phyloP scores from a whole-genome alignment of 176 grass and related monocot genomes.

The Tuctoria greenei region DNA sequence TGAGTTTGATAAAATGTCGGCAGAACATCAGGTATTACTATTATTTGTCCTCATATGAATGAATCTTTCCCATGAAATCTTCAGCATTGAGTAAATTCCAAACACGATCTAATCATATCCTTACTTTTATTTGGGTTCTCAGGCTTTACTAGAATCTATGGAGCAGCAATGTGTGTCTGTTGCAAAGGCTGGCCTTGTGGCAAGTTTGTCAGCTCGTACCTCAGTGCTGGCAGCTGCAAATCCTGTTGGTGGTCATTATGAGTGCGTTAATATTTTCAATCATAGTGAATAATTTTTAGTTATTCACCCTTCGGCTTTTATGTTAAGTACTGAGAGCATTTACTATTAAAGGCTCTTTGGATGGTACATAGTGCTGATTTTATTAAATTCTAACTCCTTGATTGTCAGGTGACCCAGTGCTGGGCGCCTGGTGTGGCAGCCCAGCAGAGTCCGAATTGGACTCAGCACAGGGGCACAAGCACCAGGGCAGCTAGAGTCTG shows the following conservation, averaged over 20 bases:
- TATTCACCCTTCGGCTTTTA: slow-evolving; percentile 19
- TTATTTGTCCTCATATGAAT: slow-evolving; percentile 4
- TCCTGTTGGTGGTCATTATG: slow-evolving; percentile 94
- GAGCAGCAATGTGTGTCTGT: slow-evolving; percentile 98
- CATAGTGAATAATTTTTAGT: not conserved
- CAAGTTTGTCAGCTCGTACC: slow-evolving; percentile 86
- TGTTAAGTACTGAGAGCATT: not conserved
- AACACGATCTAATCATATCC: slow-evolving; percentile 15
- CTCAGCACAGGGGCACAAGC: too few species aligned
- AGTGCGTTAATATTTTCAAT: slow-evolving; percentile 63
- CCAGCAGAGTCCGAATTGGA: too few species aligned
- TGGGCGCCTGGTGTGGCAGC: too few species aligned
- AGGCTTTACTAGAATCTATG: slow-evolving; percentile 98
- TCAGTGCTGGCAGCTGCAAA: slow-evolving; percentile 93
- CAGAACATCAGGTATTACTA: slow-evolving; percentile 77
- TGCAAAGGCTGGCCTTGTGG: slow-evolving; percentile 95
- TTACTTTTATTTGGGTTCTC: slow-evolving; percentile 46
- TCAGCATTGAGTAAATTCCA: not conserved
- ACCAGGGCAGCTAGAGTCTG: too few species aligned
- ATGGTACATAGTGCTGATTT: not conserved
- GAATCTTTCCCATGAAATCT: slow-evolving; percentile 20
- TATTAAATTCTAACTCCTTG: not conserved
- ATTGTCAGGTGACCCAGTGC: too few species aligned
- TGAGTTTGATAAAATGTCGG: slow-evolving; percentile 96
- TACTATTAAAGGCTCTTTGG: not conserved